Percentiles rank a stretch among this genome's conserved stretches.
phyloP scores from a whole-genome alignment of 2,329 filamentous ascomycete species.

The Penicillium decumbens region DNA sequence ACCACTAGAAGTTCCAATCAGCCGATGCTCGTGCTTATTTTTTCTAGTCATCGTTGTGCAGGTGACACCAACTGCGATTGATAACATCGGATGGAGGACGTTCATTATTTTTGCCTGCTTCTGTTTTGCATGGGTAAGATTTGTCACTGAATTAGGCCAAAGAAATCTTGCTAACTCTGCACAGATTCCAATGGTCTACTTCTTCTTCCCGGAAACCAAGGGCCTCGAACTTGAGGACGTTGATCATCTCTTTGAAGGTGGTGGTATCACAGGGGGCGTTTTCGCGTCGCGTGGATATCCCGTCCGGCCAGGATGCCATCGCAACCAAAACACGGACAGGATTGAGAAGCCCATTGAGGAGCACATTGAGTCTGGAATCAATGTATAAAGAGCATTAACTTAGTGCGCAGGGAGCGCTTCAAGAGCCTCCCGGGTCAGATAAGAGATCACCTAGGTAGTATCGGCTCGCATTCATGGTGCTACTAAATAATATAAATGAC shows the following conservation, averaged over 20 bases:
- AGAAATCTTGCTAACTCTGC: conserved; percentile 10
- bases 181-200: conserved; percentile 54
- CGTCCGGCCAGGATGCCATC: conserved; percentile 16
- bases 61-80: conserved; percentile 18
- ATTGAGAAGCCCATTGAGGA: conserved; percentile 12
- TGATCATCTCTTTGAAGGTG: conserved; percentile 43
- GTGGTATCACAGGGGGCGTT: conserved; percentile 36
- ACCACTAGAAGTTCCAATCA: conserved; percentile 20
- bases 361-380: neutral
- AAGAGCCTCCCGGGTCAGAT: too few species aligned
- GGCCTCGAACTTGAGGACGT: conserved; percentile 62
- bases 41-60: conserved; percentile 7
- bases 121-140: conserved; percentile 21
- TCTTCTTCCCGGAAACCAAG: conserved; percentile 63
- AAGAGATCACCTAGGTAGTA: too few species aligned
- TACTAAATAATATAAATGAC: too few species aligned
- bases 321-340: conserved; percentile 11
- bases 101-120: conserved; percentile 31
- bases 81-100: conserved; percentile 31
- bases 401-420: too few species aligned
- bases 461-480: too few species aligned
- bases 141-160: too few species aligned
- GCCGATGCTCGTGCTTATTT: conserved; percentile 12
- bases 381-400: neutral
- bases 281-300: conserved; percentile 25